phyloP scores from a whole-genome alignment of 495 filamentous ascomycete species.

The Cercophora sp. region DNA sequence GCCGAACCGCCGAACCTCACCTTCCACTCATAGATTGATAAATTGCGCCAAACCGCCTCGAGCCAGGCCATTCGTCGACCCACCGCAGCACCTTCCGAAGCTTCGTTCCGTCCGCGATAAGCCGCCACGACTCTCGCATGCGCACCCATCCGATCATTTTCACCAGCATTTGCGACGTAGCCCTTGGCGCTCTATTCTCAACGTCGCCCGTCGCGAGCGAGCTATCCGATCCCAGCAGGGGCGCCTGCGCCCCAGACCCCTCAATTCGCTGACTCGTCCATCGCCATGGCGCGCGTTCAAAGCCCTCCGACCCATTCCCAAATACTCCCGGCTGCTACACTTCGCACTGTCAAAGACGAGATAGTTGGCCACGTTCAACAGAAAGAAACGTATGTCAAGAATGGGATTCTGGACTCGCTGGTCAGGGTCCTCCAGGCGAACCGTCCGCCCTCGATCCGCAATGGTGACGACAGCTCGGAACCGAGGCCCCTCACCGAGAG shows the following conservation, averaged over 20 bases:
- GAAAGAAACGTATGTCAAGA: conserved; percentile 70
- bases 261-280: neutral
- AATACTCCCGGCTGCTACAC: conserved; percentile 56
- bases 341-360: conserved; percentile 80
- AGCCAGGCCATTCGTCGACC: too few species aligned
- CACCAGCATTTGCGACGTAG: too few species aligned
- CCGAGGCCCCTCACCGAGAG: conserved; percentile 41
- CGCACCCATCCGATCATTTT: too few species aligned
- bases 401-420: conserved; percentile 66
- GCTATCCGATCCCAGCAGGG: too few species aligned
- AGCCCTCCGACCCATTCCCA: conserved; percentile 53
- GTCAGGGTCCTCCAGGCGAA: conserved; percentile 53
- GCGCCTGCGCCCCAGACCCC: too few species aligned
- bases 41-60: too few species aligned
- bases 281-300: conserved; percentile 28
- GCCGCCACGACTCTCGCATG: too few species aligned
- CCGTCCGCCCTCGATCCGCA: conserved; percentile 18
- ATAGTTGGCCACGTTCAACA: conserved; percentile 82
- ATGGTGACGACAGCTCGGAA: conserved; percentile 34
- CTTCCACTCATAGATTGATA: too few species aligned
- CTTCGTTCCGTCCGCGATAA: too few species aligned
- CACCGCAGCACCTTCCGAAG: too few species aligned
- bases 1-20: too few species aligned
- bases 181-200: too few species aligned
- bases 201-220: neutral